Evolutionary conservation across 75 land plant species (phyloP).

Genomic region (Isoetes taiwanensis): DNA sequence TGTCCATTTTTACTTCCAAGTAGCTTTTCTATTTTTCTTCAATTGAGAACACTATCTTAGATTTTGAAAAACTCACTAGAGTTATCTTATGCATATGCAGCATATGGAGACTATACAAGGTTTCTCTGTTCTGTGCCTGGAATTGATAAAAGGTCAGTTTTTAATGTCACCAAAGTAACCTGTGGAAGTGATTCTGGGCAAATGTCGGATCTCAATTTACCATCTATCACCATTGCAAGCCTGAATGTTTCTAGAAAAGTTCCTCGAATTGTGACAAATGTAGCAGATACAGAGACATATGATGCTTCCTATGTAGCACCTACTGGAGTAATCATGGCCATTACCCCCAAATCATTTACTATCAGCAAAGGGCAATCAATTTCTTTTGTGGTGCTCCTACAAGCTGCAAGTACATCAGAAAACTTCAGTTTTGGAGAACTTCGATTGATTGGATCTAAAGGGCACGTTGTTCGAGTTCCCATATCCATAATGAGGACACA

Average conservation of each 20-base stretch:
- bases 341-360: slow-evolving; percentile 13
- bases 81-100: background rate
- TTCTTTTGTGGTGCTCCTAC: background rate
- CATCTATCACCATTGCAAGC: slow-evolving; percentile 62
- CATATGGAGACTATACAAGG: background rate
- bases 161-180: background rate
- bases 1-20: background rate
- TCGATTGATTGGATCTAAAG: background rate
- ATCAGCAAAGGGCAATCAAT: no score
- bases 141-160: background rate
- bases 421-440: background rate
- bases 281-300: slow-evolving; percentile 57
- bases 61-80: background rate
- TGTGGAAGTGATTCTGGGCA: background rate
- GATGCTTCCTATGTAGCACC: slow-evolving; percentile 28
- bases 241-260: slow-evolving; percentile 41
- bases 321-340: slow-evolving; percentile 47
- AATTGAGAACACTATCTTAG: background rate
- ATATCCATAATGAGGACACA: background rate
- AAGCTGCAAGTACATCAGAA: background rate
- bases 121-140: background rate
- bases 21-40: background rate
- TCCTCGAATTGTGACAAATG: slow-evolving; percentile 62
- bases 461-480: background rate
- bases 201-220: slow-evolving; percentile 44